Conservation (phyloP, 352 stramenopile genomes). For the Pythium sukuiense region DNA sequence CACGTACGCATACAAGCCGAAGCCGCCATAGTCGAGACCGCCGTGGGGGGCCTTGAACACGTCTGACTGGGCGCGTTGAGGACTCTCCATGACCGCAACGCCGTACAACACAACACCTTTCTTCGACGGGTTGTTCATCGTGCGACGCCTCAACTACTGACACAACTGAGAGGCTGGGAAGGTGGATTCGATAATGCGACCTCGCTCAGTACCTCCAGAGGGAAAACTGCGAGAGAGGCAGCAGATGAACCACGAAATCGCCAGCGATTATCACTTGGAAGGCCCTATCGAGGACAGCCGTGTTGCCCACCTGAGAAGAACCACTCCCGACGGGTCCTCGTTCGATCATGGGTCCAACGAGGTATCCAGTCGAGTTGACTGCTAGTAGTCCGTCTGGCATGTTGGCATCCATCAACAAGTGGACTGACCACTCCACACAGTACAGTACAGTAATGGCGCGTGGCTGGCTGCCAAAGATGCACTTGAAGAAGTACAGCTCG, state of each 20-base stretch:
- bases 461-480: too few relatives aligned
- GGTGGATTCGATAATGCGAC: neutral
- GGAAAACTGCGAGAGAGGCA: neutral
- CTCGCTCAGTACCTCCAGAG: too few relatives aligned
- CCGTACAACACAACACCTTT: constrained; percentile 1
- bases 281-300: neutral
- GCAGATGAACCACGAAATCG: neutral
- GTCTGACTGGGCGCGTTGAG: neutral
- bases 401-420: neutral
- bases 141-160: neutral
- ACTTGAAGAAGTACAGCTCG: too few relatives aligned
- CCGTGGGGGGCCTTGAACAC: neutral
- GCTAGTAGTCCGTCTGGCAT: neutral
- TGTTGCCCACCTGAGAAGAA: neutral
- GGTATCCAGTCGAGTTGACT: neutral
- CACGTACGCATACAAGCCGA: neutral
- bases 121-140: neutral
- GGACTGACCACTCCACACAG: too few relatives aligned
- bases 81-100: constrained; percentile 8
- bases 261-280: neutral
- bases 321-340: neutral
- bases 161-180: neutral
- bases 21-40: neutral
- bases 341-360: neutral
- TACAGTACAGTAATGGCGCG: too few relatives aligned